Conservation (phyloP, 352 stramenopile species). For the Globisporangium echinulatum region DNA sequence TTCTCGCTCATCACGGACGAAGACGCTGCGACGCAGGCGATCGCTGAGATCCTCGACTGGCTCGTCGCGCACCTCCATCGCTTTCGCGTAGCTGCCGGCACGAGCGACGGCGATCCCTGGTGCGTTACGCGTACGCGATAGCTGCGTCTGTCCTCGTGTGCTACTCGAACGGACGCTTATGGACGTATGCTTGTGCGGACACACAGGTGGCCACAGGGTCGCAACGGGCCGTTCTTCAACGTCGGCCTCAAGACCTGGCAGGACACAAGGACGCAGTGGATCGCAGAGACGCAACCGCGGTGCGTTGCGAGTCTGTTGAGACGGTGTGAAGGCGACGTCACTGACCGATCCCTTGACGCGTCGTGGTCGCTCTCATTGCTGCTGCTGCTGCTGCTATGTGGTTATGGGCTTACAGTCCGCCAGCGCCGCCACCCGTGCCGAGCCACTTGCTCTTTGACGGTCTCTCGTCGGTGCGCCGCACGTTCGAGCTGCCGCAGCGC, state of each 20-base stretch:
- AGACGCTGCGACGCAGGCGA: constrained; percentile 81
- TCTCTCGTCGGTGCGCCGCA: constrained; percentile 79
- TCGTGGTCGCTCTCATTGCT: too few relatives aligned
- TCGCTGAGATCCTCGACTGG: constrained; percentile 83
- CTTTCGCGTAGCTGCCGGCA: constrained; percentile 66
- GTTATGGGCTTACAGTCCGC: constrained; percentile 29
- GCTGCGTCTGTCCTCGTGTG: too few relatives aligned
- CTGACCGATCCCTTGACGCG: too few relatives aligned
- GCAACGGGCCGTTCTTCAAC: constrained; percentile 85
- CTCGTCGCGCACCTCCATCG: constrained; percentile 77
- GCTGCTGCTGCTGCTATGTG: too few relatives aligned
- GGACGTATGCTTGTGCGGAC: too few relatives aligned
- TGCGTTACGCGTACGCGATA: constrained; percentile 5
- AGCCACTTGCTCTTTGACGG: constrained; percentile 78
- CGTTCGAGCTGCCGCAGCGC: constrained; percentile 80
- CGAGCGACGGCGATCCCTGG: constrained; percentile 76
- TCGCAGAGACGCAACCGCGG: constrained; percentile 63
- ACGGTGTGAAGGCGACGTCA: too few relatives aligned
- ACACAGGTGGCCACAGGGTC: constrained; percentile 73
- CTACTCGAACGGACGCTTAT: too few relatives aligned
- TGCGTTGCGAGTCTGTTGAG: constrained; percentile 17
- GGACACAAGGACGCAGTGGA: constrained; percentile 57
- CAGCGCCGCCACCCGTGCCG: constrained; percentile 54
- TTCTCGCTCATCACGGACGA: constrained; percentile 89
- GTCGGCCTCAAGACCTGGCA: constrained; percentile 75